Base-by-base conservation (phyloP, 306 rosid genomes). In the Citrullus mucosospermus region DNA sequence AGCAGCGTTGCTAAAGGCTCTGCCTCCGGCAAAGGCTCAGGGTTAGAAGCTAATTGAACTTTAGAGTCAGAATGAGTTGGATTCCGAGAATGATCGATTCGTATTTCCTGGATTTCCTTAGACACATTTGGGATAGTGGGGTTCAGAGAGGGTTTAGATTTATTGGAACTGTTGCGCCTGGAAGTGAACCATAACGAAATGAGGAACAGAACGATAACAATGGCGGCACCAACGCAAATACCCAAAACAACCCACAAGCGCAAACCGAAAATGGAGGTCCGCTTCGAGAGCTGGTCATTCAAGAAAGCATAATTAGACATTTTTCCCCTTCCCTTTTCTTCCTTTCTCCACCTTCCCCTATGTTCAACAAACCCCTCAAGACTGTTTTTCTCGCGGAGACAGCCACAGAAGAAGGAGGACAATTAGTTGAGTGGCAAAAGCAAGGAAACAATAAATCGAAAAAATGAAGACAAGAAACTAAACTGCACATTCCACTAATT, bases 211-310 rank as follows among this genome's bases (percentile, higher is more conserved):
- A 87, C 89, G 1, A 89, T 54, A 30, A 89, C 92, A 53, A 87
- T 89, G 84, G 89, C 89, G 5, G 92, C 92, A 17, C 90, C 92
- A 8, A 89, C 92, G 50, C 90, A 80, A 28, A 89, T 87, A n/a
- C 92, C 92, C 66, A 89, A 81, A 44, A 87, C 89, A 2, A 89
- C 90, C 92, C 92, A 87, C 76, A 89, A 82, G 6, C 83, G 86
- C 15, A 89, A 79, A 38, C 92, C 90, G 41, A 89, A 87, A 55
- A 89, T 85, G 43, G 89, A 87, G 84, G 90, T 89, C 20, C 79
- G 73, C 77, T 78, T 84, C 6, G 92, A 86, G 51, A 89, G 92
- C 88, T 83, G 87, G 61, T 89, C 87, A 82, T 89, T 89, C 66
- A 89, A 73, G 32, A 87, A 89, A 7, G 85, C 63, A 75, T 85